These are phyloP conservation scores for Pochonia chlamydosporia DNA, from an alignment of 2,329 filamentous ascomycete genomes.

Conservation along the genomic window DNA sequence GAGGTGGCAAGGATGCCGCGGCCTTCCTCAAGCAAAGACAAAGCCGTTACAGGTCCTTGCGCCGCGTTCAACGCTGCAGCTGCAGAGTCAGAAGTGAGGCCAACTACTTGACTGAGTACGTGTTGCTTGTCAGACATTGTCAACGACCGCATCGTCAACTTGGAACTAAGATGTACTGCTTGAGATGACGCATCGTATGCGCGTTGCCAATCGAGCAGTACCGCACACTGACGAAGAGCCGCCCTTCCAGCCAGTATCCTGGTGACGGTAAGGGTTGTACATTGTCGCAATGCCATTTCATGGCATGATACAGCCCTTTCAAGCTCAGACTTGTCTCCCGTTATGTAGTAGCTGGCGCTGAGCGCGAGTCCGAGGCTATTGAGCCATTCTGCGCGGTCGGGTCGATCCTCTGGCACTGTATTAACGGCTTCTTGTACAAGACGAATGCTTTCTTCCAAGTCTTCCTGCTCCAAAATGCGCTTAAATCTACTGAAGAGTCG, in stretches of 20 bases:
- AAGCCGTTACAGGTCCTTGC: neutral
- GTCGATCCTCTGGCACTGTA: too few species aligned
- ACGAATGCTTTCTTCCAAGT: too few species aligned
- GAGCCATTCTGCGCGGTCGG: too few species aligned
- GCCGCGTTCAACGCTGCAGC: neutral
- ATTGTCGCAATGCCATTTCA: neutral
- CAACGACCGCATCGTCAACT: neutral
- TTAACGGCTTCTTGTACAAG: too few species aligned
- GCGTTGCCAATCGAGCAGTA: neutral
- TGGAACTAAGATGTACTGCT: neutral
- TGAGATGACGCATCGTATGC: neutral
- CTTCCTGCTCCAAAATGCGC: too few species aligned
- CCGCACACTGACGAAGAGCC: neutral
- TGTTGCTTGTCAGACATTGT: neutral
- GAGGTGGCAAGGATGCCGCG: constrained; percentile 19
- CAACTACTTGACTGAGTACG: neutral
- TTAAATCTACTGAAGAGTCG: too few species aligned
- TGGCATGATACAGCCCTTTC: neutral
- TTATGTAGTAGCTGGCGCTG: too few species aligned
- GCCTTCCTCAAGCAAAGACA: constrained; percentile 19
- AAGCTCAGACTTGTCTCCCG: neutral
- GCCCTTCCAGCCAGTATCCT: neutral
- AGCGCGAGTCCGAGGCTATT: too few species aligned
- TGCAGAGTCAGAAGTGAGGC: neutral
- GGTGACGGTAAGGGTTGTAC: neutral